Evolutionary conservation across 495 filamentous ascomycete genomes (phyloP).

Genomic region (Xylaria flabelliformis): DNA sequence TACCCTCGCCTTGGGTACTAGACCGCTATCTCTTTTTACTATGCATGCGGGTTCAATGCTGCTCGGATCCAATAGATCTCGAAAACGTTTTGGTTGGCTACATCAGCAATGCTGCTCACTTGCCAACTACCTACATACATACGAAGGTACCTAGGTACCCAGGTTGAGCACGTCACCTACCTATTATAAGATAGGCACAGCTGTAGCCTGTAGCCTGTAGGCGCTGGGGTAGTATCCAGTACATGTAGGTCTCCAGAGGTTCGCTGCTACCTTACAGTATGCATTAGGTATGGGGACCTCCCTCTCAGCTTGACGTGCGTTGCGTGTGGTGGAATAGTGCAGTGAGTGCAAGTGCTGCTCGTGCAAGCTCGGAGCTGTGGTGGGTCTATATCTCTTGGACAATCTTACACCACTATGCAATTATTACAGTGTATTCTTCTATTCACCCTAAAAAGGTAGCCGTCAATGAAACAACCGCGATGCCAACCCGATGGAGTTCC

Average conservation of each 20-base stretch:
- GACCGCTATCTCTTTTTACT: constrained; percentile 5
- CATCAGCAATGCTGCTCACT: background rate
- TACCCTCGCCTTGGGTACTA: background rate
- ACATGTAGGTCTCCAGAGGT: background rate
- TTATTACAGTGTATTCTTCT: constrained; percentile 11
- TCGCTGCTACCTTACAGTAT: background rate
- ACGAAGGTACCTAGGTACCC: background rate
- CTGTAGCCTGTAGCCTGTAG: constrained; percentile 9
- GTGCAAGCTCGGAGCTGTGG: constrained; percentile 13
- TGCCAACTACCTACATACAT: background rate
- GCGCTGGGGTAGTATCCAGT: background rate
- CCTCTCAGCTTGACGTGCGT: constrained; percentile 1
- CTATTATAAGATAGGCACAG: constrained; percentile 4
- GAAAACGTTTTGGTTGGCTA: constrained; percentile 10
- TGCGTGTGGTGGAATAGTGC: background rate
- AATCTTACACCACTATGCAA: constrained; percentile 15
- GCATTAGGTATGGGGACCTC: background rate
- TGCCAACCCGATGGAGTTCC: background rate
- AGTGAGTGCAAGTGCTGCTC: background rate
- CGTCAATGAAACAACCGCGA: background rate
- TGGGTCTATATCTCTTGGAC: background rate
- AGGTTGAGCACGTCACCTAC: constrained; percentile 23
- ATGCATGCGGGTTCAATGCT: constrained; percentile 1
- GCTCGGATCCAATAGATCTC: background rate
- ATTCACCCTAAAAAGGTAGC: background rate